These are phyloP conservation scores for Syncephalis plumigaleata DNA, from an alignment of 371 early-diverging fungal genomes.

Conservation along the genomic window DNA sequence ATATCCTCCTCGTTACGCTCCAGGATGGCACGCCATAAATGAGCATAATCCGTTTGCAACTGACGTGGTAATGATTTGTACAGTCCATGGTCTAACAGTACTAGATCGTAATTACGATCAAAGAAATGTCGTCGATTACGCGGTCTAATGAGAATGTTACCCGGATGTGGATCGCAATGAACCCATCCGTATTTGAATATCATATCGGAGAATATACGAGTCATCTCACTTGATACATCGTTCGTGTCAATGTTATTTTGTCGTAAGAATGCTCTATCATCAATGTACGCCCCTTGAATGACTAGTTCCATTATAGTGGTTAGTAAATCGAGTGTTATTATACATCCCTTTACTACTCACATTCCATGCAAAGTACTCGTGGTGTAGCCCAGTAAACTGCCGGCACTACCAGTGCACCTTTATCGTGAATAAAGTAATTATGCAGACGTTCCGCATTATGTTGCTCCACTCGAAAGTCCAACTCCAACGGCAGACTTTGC, in stretches of 20 bases:
- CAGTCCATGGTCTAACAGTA: constrained; percentile 85
- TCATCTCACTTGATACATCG: constrained; percentile 53
- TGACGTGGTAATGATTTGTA: constrained; percentile 58
- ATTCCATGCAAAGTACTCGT: constrained; percentile 30
- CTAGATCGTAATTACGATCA: constrained; percentile 66
- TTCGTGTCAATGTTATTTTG: constrained; percentile 46
- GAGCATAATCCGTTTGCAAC: constrained; percentile 75
- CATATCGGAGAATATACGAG: constrained; percentile 71
- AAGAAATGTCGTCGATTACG: constrained; percentile 19
- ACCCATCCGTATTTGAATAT: constrained; percentile 65
- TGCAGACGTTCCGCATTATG: constrained; percentile 42
- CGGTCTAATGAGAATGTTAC: constrained; percentile 56
- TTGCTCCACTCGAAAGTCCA: constrained; percentile 72
- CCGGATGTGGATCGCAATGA: constrained; percentile 72
- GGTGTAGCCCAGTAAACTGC: constrained; percentile 20
- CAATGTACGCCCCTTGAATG: constrained; percentile 54
- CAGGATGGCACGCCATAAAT: constrained; percentile 72
- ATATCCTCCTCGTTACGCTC: constrained; percentile 55
- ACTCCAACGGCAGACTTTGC: constrained; percentile 62
- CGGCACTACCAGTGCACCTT: constrained; percentile 17
- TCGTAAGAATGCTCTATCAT: constrained; percentile 49
- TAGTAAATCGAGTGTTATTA: neutral
- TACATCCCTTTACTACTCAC: constrained; percentile 1
- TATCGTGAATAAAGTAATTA: constrained; percentile 30
- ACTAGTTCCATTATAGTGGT: constrained; percentile 15